phyloP scores from a whole-genome alignment of 208 protist species.

The Acanthamoeba castellanii region DNA sequence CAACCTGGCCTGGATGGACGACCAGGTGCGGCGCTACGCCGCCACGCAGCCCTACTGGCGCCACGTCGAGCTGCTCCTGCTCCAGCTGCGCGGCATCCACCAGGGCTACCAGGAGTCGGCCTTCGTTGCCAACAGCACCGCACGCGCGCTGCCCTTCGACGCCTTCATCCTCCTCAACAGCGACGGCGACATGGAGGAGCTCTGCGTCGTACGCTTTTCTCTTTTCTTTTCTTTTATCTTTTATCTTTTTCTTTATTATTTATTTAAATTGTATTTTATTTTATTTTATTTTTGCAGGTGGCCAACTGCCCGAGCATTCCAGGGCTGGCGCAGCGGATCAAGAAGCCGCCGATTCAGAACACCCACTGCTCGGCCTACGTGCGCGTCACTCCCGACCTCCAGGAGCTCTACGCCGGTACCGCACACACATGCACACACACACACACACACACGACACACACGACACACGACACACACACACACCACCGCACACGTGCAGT shows the following conservation, averaged over 20 bases:
- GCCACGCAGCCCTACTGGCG: slow-evolving; percentile 51
- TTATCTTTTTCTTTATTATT: neutral
- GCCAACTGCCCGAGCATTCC: slow-evolving; percentile 46
- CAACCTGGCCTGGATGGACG: slow-evolving; percentile 31
- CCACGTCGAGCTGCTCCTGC: slow-evolving; percentile 8
- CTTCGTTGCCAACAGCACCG: slow-evolving; percentile 1
- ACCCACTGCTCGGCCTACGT: slow-evolving; percentile 71
- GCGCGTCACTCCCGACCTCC: slow-evolving; percentile 41
- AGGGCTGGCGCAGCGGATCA: neutral
- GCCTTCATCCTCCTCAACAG: slow-evolving; percentile 34
- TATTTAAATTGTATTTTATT: neutral
- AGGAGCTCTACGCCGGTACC: slow-evolving; percentile 56
- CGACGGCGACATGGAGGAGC: slow-evolving; percentile 63
- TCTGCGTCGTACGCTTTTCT: slow-evolving; percentile 56
- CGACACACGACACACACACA: too few relatives aligned
- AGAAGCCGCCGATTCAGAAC: neutral
- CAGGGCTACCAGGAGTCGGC: neutral
- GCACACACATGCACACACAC: neutral
- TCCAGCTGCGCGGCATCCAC: slow-evolving; percentile 38
- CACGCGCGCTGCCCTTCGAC: neutral
- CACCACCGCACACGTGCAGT: neutral
- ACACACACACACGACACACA: neutral
- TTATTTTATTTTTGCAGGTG: neutral
- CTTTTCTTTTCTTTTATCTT: neutral
- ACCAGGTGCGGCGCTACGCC: neutral